Conservation (phyloP, 2,329 filamentous ascomycete genomes). For the Fusarium sp. region DNA sequence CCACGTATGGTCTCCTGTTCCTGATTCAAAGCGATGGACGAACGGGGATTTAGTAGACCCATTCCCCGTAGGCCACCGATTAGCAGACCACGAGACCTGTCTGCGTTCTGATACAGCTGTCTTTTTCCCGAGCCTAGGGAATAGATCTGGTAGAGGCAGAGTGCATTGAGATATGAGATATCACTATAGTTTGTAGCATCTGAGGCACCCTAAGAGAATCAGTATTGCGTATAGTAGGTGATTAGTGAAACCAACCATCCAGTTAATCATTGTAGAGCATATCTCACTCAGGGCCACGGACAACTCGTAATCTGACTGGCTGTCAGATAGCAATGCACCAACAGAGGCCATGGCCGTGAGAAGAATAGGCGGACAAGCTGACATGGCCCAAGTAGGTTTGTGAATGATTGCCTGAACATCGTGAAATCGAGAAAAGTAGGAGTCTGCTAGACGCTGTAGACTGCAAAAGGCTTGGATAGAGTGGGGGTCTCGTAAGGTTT, state of each 20-base stretch:
- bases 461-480: not conserved
- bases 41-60: not conserved
- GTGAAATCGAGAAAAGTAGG: not conserved
- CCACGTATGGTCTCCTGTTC: not conserved
- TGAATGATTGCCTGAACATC: not conserved
- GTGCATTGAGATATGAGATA: not conserved
- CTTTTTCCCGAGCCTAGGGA: not conserved
- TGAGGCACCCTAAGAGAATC: not conserved
- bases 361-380: not conserved
- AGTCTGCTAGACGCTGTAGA: not conserved
- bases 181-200: not conserved
- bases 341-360: not conserved
- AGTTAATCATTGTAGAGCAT: not conserved
- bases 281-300: not conserved
- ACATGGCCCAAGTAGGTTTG: not conserved
- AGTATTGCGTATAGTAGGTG: not conserved
- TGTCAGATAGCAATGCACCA: not conserved
- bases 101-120: not conserved
- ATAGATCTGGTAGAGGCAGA: conserved; percentile 1
- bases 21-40: not conserved
- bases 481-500: rapidly evolving
- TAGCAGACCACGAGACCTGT: not conserved
- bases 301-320: not conserved
- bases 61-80: not conserved
- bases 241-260: not conserved